Percentiles rank a stretch among this genome's conserved stretches.
phyloP scores from a whole-genome alignment of 2,329 filamentous ascomycete species.

The Teratosphaeria zuluensis region DNA sequence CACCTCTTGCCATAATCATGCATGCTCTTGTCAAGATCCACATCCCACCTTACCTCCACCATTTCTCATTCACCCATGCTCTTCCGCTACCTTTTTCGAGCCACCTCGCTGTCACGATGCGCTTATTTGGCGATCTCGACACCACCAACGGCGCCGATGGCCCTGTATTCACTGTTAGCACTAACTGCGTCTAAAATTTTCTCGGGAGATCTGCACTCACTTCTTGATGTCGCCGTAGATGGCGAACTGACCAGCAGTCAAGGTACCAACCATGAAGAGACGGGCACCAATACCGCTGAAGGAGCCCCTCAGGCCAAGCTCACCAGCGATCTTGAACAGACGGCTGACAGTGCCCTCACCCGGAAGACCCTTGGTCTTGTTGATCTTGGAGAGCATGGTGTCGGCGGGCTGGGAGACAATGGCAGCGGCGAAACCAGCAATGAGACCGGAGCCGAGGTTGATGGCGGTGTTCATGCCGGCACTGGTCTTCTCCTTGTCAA shows the following conservation, averaged over 20 bases:
- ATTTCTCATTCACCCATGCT: background rate
- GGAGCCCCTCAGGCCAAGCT: conserved; percentile 66
- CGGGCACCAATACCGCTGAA: conserved; percentile 75
- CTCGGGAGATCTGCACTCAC: background rate
- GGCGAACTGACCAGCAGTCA: conserved; percentile 75
- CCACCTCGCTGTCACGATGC: background rate
- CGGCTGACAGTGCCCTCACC: conserved; percentile 74
- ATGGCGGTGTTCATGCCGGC: conserved; percentile 62
- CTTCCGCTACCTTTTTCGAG: background rate
- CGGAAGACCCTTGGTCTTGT: conserved; percentile 82
- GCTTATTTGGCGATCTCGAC: conserved; percentile 50
- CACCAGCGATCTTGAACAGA: conserved; percentile 78
- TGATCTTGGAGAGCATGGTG: conserved; percentile 92
- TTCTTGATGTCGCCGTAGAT: conserved; percentile 67
- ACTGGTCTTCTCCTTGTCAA: conserved; percentile 64
- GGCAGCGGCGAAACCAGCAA: conserved; percentile 80
- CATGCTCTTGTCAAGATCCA: background rate
- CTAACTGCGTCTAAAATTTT: background rate
- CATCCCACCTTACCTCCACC: background rate
- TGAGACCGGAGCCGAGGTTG: conserved; percentile 77
- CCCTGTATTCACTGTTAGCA: background rate
- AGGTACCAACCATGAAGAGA: conserved; percentile 64
- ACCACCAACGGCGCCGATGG: conserved; percentile 60
- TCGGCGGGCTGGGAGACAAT: conserved; percentile 82
- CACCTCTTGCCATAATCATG: background rate